Conservation (phyloP, 176 grass and related monocot species). For the Lolium perenne region DNA sequence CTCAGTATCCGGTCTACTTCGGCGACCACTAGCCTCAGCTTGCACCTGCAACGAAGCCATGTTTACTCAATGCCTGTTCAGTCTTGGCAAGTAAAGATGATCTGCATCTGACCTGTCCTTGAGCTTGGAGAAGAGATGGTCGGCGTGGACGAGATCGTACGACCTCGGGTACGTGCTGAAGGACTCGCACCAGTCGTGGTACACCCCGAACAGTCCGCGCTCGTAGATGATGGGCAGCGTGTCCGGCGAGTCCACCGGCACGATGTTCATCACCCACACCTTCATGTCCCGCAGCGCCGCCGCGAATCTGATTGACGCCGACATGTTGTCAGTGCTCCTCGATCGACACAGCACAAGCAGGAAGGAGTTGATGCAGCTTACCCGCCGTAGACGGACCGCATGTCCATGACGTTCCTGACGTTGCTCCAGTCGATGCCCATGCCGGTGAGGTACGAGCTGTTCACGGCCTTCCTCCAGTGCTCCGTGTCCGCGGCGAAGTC, state of each 20-base stretch:
- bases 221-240: conserved; percentile 57
- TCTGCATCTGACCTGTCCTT: conserved; percentile 38
- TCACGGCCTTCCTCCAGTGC: conserved; percentile 69
- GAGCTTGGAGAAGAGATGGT: conserved; percentile 56
- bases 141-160: conserved; percentile 52
- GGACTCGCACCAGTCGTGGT: conserved; percentile 69
- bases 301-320: conserved; percentile 33
- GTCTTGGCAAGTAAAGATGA: background rate
- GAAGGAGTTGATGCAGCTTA: conserved; percentile 18
- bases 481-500: conserved; percentile 71
- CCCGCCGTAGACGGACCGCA: conserved; percentile 91
- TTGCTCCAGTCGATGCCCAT: conserved; percentile 77
- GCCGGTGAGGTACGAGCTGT: conserved; percentile 64
- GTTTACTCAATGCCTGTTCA: background rate
- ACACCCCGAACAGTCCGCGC: conserved; percentile 52
- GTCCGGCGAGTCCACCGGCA: conserved; percentile 49
- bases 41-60: conserved; percentile 53
- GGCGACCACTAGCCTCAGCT: conserved; percentile 55
- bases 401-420: conserved; percentile 94
- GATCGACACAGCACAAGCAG: background rate
- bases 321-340: background rate
- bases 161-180: conserved; percentile 59
- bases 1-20: conserved; percentile 89
- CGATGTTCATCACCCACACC: conserved; percentile 62
- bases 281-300: conserved; percentile 47